Evolutionary conservation across 2,329 filamentous ascomycete species (phyloP).

Genomic region (Pseudocercospora musae): DNA sequence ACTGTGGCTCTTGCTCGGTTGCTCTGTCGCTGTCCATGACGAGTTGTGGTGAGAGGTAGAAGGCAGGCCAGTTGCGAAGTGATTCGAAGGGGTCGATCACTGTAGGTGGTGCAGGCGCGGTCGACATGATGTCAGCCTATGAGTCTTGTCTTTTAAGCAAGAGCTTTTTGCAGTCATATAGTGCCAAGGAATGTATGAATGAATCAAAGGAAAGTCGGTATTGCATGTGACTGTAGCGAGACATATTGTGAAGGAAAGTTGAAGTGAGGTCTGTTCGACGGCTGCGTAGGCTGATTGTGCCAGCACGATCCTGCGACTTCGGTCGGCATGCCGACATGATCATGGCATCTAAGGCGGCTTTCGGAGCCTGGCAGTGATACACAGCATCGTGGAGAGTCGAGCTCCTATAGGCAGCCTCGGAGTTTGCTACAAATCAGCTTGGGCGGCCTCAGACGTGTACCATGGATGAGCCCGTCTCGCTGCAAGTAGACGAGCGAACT

Average conservation of each 20-base stretch:
- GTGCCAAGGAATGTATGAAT: background rate
- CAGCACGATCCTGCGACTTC: conserved; percentile 1
- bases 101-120: background rate
- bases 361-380: background rate
- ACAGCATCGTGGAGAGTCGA: conserved; percentile 3
- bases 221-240: background rate
- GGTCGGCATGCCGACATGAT: background rate
- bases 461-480: background rate
- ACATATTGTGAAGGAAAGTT: background rate
- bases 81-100: background rate
- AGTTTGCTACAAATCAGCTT: conserved; percentile 6
- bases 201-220: conserved; percentile 1
- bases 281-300: background rate
- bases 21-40: background rate
- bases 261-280: background rate
- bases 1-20: conserved; percentile 2
- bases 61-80: conserved; percentile 2
- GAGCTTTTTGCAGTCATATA: background rate
- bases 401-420: conserved; percentile 5
- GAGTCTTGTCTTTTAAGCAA: background rate
- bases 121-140: background rate
- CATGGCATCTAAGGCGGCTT: background rate
- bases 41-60: conserved; percentile 3
- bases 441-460: conserved; percentile 8
- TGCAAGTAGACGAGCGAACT: conserved; percentile 4